Evolutionary conservation across 2,329 filamentous ascomycete genomes (phyloP), one percentile per base, ranked within the genome.

Genomic region (Diaporthe vexans): DNA sequence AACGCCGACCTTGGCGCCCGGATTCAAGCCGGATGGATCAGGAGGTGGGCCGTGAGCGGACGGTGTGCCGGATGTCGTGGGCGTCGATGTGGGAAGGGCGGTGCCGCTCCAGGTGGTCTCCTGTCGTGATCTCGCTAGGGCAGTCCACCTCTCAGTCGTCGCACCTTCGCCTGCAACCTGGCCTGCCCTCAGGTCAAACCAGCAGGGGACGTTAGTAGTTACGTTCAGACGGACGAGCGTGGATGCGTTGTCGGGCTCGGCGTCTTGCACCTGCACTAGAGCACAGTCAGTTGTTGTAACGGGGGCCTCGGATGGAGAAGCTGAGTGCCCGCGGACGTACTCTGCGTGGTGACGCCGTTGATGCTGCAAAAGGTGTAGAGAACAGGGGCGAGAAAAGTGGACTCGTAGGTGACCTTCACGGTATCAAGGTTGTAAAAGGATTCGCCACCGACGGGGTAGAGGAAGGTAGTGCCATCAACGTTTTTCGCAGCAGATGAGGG

Each of bases 1-100:
- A 13, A 75, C 52, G 11, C 74, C 74, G 21, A 74, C 48, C 54
- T 75, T 75, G 46, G 68, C 74, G 37, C 72, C 74, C 24, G 72
- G 13, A 26, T 35, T 61, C 24, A 74, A 43, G 51, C 63, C 72
- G 40, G 37, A 2, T 43, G 67, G 6, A 5, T 58, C 52, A 6
- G 40, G 40, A n/a, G 33, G 69, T 54, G 57, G 37, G 19, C n/a
- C 37, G 29, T 61, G 43, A n/a, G n/a, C 15, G 35, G n/a, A 29
- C 33, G 10, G 33, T n/a, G 10, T 33, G 33, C 3, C 69, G 46
- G 69, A 46, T 43, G 48, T 52, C 33, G 54, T 11, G 19, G 69
- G 57, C 35, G 69, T 63, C 33, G 69, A 43, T 43, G 69, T 72
- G 6, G 69, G 56, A 13, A 51, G n/a, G 35, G 69, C 57, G 57